Evolutionary conservation across 176 grass and related monocot genomes (phyloP).

Genomic region (Luzula sylvatica): DNA sequence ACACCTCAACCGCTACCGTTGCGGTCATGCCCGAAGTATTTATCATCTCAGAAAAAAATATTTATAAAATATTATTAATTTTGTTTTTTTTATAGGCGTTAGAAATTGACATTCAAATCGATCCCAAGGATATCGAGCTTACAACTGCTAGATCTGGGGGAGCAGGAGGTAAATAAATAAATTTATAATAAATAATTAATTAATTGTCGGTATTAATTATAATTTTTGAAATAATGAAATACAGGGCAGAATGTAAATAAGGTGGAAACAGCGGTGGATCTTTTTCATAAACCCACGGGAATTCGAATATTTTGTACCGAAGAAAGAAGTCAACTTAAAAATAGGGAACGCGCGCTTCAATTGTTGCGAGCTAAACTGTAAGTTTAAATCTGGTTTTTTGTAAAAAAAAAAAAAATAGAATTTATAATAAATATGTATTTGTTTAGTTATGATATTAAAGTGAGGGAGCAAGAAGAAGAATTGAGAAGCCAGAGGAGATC

Average conservation of each 20-base stretch:
- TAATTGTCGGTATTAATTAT: neutral
- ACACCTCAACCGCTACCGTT: constrained; percentile 93
- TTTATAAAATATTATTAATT: neutral
- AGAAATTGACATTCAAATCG: constrained; percentile 94
- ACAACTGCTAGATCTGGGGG: constrained; percentile 93
- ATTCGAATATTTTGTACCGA: constrained; percentile 96
- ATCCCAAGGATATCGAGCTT: constrained; percentile 94
- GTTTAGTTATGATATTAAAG: constrained; percentile 87
- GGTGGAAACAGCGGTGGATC: constrained; percentile 94
- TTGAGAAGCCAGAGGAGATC: constrained; percentile 80
- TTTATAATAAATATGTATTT: constrained; percentile 4
- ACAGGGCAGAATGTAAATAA: constrained; percentile 99
- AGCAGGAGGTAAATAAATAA: constrained; percentile 69
- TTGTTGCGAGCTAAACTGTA: constrained; percentile 95
- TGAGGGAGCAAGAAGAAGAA: constrained; percentile 83
- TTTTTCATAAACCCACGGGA: constrained; percentile 94
- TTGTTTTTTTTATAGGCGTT: constrained; percentile 51
- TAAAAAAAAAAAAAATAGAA: neutral
- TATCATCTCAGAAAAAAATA: constrained; percentile 4
- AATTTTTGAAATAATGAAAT: constrained; percentile 5
- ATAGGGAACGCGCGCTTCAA: constrained; percentile 87
- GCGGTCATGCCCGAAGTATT: constrained; percentile 94
- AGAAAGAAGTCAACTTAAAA: constrained; percentile 89
- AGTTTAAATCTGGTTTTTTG: constrained; percentile 38
- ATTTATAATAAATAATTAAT: neutral